Percentiles rank a stretch among this genome's conserved stretches.
phyloP scores from a whole-genome alignment of 2,329 filamentous ascomycete species.

The Colletotrichum karsti region DNA sequence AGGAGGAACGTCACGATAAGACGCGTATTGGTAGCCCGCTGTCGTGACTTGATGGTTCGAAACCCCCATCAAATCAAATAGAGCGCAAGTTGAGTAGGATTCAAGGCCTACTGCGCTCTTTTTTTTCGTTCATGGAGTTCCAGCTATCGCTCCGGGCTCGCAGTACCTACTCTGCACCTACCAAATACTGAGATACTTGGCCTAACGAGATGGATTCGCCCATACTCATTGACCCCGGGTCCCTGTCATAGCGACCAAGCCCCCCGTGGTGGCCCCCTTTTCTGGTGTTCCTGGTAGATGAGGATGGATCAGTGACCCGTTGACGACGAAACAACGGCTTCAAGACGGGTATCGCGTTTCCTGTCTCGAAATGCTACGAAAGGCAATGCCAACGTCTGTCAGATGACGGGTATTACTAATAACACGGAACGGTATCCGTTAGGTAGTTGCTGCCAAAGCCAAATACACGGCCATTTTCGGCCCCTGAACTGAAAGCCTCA shows the following conservation, averaged over 20 bases:
- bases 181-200: neutral
- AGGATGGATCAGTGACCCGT: slow-evolving; percentile 21
- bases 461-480: neutral
- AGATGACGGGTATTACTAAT: neutral
- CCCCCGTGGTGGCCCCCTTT: slow-evolving; percentile 18
- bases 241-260: slow-evolving; percentile 13
- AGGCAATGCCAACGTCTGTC: neutral
- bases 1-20: slow-evolving; percentile 1
- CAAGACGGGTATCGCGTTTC: slow-evolving; percentile 9
- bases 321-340: slow-evolving; percentile 21
- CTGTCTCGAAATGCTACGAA: slow-evolving; percentile 14
- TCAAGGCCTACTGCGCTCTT: too few species aligned
- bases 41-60: too few species aligned
- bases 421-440: too few species aligned
- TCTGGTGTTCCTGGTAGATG: slow-evolving; percentile 20
- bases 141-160: neutral
- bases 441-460: too few species aligned
- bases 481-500: neutral
- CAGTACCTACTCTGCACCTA: too few species aligned
- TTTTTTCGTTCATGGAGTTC: too few species aligned
- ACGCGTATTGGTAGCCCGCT: too few species aligned
- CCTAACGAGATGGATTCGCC: neutral
- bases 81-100: too few species aligned
- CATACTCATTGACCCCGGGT: neutral
- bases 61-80: too few species aligned